Conservation (phyloP, 108 stramenopile species). For the Discostella stelligeroides region DNA sequence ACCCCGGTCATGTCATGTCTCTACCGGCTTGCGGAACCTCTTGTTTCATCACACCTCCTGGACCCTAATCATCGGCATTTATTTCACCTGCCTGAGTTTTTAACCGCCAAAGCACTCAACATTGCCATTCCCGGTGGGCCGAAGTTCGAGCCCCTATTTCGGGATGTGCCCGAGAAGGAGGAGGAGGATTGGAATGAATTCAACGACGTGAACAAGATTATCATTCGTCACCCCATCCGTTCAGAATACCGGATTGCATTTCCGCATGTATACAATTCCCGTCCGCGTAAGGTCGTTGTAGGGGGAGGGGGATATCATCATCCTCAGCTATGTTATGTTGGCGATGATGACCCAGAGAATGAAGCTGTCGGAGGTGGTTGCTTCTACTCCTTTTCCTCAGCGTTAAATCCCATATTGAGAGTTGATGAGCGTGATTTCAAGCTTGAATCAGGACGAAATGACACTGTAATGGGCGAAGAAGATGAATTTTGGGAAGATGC, state of each 20-base stretch:
- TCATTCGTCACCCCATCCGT: constrained; percentile 96
- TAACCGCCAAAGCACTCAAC: constrained; percentile 98
- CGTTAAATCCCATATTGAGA: constrained; percentile 93
- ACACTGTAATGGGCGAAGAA: constrained; percentile 49
- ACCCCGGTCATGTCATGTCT: constrained; percentile 94
- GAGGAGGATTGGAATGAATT: constrained; percentile 99
- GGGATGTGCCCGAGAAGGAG: constrained; percentile 90
- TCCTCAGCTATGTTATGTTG: constrained; percentile 91
- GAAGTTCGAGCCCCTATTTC: constrained; percentile 98
- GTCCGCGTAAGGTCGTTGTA: constrained; percentile 90
- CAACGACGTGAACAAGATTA: constrained; percentile 99
- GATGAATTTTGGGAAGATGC: constrained; percentile 84
- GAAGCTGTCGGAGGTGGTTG: constrained; percentile 52
- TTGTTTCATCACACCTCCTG: constrained; percentile 82
- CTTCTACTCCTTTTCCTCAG: constrained; percentile 70
- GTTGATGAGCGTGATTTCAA: constrained; percentile 59
- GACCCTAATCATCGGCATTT: constrained; percentile 93
- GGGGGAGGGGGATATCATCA: constrained; percentile 87
- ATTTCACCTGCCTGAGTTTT: constrained; percentile 94
- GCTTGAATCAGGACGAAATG: constrained; percentile 49
- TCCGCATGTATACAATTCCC: constrained; percentile 97
- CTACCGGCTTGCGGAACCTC: constrained; percentile 92
- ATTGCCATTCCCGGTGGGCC: constrained; percentile 99
- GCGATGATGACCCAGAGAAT: constrained; percentile 74
- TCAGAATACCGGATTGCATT: constrained; percentile 98